Conservation (phyloP, 306 rosid species). For the Cucurbita argyrosperma region DNA sequence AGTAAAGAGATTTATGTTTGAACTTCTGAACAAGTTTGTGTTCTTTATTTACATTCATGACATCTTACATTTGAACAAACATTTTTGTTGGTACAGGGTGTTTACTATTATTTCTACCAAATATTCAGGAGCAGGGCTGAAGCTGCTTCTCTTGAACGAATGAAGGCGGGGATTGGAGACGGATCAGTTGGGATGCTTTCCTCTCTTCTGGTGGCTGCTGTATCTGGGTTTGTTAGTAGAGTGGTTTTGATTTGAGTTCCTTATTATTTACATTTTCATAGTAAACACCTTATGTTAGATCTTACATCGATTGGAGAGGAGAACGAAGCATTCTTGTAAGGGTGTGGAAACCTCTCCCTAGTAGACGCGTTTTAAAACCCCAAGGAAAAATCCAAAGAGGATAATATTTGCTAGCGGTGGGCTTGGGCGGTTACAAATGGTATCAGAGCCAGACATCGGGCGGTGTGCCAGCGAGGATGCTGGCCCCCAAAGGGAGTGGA, state of each 20-base stretch:
- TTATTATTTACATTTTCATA: not conserved
- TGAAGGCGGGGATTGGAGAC: slow-evolving; percentile 60
- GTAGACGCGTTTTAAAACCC: too few species aligned
- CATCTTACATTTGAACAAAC: slow-evolving; percentile 29
- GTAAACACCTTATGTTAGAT: not conserved
- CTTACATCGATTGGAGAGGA: too few species aligned
- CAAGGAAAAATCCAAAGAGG: too few species aligned
- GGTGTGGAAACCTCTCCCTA: too few species aligned
- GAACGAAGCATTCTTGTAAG: too few species aligned
- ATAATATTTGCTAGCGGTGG: too few species aligned
- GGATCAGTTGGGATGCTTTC: slow-evolving; percentile 93
- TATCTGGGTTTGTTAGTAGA: slow-evolving; percentile 47
- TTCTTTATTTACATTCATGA: slow-evolving; percentile 18
- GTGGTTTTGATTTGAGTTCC: not conserved
- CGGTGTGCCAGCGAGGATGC: too few species aligned
- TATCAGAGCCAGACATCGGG: too few species aligned
- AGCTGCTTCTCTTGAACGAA: slow-evolving; percentile 41
- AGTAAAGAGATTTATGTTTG: not conserved
- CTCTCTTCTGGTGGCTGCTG: slow-evolving; percentile 79
- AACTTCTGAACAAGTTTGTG: not conserved
- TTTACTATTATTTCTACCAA: slow-evolving; percentile 99
- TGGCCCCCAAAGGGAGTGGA: too few species aligned
- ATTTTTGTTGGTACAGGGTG: slow-evolving; percentile 70
- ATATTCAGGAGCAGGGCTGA: slow-evolving; percentile 91
- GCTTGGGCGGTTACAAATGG: too few species aligned